Evolutionary conservation across 768 basidiomycete species (phyloP).

Genomic region (Fistulinella prunicolor): DNA sequence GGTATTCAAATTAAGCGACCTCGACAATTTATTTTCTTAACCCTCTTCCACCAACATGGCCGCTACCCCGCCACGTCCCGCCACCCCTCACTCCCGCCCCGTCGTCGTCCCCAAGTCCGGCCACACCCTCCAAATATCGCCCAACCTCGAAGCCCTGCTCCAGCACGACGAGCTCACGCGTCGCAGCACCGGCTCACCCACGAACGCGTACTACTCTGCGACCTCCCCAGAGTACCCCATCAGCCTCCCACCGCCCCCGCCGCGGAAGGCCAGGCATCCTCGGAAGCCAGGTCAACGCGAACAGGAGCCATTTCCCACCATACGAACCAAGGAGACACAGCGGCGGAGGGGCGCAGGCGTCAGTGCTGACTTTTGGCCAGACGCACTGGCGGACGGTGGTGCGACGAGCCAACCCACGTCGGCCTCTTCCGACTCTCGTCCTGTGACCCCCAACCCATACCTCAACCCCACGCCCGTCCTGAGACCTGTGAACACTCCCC

Average conservation of each 20-base stretch:
- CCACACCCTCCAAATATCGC: slow-evolving; percentile 47
- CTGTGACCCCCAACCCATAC: slow-evolving; percentile 32
- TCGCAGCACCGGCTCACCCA: slow-evolving; percentile 25
- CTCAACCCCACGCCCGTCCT: slow-evolving; percentile 36
- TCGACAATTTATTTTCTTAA: no score
- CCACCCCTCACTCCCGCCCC: slow-evolving; percentile 10
- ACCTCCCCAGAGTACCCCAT: slow-evolving; percentile 18
- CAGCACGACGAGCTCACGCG: slow-evolving; percentile 55
- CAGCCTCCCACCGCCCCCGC: slow-evolving; percentile 36
- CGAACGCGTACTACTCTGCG: slow-evolving; percentile 7
- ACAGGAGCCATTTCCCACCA: slow-evolving; percentile 12
- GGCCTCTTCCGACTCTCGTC: slow-evolving; percentile 14
- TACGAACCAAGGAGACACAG: slow-evolving; percentile 18
- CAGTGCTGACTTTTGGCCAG: slow-evolving; percentile 26
- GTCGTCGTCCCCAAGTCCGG: slow-evolving; percentile 1
- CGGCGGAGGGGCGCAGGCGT: slow-evolving; percentile 9
- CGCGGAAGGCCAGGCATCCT: slow-evolving; percentile 15
- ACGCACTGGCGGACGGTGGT: slow-evolving; percentile 10
- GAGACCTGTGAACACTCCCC: slow-evolving; percentile 3
- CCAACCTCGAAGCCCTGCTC: slow-evolving; percentile 57
- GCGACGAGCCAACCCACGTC: slow-evolving; percentile 3
- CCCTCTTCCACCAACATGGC: slow-evolving; percentile 11
- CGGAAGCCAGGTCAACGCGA: no score
- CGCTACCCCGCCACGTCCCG: slow-evolving; percentile 20
- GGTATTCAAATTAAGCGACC: slow-evolving; percentile 22